Base-by-base conservation (phyloP, 2,329 filamentous ascomycete species). In the Calonectria pauciramosa region DNA sequence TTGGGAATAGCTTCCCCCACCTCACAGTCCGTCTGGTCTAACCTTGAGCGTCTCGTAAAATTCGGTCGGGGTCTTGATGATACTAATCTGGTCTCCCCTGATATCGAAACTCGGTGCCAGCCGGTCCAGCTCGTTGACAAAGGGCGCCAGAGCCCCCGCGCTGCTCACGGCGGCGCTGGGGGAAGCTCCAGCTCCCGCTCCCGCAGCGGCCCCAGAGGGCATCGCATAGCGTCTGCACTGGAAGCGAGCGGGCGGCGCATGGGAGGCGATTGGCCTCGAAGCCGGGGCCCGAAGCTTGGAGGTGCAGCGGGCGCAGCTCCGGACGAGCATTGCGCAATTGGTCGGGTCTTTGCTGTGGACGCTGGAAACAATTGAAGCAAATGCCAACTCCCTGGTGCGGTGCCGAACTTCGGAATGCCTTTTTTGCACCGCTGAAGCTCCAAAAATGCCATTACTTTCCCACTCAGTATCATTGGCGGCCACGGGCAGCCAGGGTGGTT, bases 41-140 rank as follows among this genome's bases (percentile, higher is more conserved):
- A 96, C 95, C 92, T 98, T 98, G 73, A 99, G 88, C 10, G 94
- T 95, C 79, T 94, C 92, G 85, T 98, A 99, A 83, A 99, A 99
- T 68, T 96, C 94, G n/a, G 91, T 86, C 0, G 97, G 97, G 3
- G 94, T 94, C 79, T 93, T 90, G 16, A 99, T 85, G 26, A 99
- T 93, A 14, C 90, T 89, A 65, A 99, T 94, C 73, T 96, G 92
- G 7, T 95, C 94, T 2, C 95, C 95, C 32, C 93, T 88, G 32
- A 99, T 89, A 82, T 96, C 94, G 80, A 99, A 98, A 56, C 94
- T 93, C n/a, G 97, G 97, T 4, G 96, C 94, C 77, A 99, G 92
- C 80, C 91, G 94, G 84, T 99, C 97, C 75, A 99, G 87, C 84
- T 99, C 96, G 80, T 86, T 85, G 82, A 91, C 84, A 82, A 94